These are phyloP conservation scores for Daucus carota DNA, from an alignment of 129 eudicot species.

Conservation along the genomic window DNA sequence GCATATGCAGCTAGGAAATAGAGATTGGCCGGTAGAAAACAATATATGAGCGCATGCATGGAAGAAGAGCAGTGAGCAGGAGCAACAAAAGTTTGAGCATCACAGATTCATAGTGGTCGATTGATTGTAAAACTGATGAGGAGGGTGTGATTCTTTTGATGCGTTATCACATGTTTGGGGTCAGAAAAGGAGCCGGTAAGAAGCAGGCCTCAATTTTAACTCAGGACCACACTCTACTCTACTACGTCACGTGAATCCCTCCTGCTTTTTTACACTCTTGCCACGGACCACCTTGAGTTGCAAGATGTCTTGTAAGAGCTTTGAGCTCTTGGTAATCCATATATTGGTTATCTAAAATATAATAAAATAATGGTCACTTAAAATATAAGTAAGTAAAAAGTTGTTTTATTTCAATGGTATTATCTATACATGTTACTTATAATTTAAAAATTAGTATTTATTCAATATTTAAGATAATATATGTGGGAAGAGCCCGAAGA, in stretches of 20 bases:
- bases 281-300: no score
- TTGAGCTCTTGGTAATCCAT: no score
- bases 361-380: no score
- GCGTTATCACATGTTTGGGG: background rate
- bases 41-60: background rate
- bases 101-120: background rate
- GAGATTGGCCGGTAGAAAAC: background rate
- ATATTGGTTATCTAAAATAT: no score
- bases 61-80: background rate
- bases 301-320: no score
- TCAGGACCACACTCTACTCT: background rate
- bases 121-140: background rate
- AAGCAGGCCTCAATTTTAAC: background rate
- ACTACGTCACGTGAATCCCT: background rate
- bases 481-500: no score
- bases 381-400: no score
- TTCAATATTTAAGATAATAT: no score
- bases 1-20: background rate
- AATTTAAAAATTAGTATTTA: no score
- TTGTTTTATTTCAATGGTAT: no score
- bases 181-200: conserved; percentile 5
- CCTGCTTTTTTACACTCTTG: background rate
- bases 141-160: background rate
- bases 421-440: no score
- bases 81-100: background rate